phyloP scores from a whole-genome alignment of 192 early-diverging fungal species.

The Piromyces finnis region DNA sequence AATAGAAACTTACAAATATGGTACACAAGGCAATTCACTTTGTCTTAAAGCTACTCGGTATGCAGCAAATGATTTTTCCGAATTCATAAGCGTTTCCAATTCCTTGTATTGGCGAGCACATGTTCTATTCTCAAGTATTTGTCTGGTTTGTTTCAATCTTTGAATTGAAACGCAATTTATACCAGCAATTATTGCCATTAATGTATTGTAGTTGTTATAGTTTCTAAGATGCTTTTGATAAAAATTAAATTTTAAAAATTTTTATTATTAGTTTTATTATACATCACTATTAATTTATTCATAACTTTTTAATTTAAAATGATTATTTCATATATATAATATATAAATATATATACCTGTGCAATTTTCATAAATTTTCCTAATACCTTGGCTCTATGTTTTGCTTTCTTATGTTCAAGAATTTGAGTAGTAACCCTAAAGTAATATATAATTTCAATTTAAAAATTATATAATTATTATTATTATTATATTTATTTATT shows the following conservation, averaged over 20 bases:
- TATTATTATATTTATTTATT: too few species aligned
- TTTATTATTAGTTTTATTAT: too few species aligned
- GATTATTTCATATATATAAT: too few species aligned
- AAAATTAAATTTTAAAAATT: too few species aligned
- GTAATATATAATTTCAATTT: background rate
- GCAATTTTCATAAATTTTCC: constrained; percentile 53
- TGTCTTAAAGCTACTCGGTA: constrained; percentile 43
- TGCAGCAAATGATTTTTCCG: constrained; percentile 32
- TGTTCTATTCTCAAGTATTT: constrained; percentile 22
- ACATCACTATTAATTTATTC: too few species aligned
- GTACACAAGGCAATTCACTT: constrained; percentile 43
- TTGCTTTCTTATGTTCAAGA: constrained; percentile 36
- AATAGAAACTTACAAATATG: constrained; percentile 42
- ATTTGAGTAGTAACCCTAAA: constrained; percentile 50
- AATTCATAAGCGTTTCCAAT: constrained; percentile 51
- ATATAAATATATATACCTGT: constrained; percentile 14
- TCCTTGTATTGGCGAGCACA: constrained; percentile 26
- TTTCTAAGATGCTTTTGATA: constrained; percentile 31
- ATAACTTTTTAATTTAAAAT: too few species aligned
- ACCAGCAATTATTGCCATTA: constrained; percentile 56
- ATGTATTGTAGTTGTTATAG: constrained; percentile 55
- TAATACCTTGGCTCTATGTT: constrained; percentile 38
- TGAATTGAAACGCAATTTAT: constrained; percentile 42
- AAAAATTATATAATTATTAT: background rate
- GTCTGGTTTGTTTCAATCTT: constrained; percentile 41